phyloP scores from a whole-genome alignment of 345 rosid genomes.

The Citrus mangshanensis region DNA sequence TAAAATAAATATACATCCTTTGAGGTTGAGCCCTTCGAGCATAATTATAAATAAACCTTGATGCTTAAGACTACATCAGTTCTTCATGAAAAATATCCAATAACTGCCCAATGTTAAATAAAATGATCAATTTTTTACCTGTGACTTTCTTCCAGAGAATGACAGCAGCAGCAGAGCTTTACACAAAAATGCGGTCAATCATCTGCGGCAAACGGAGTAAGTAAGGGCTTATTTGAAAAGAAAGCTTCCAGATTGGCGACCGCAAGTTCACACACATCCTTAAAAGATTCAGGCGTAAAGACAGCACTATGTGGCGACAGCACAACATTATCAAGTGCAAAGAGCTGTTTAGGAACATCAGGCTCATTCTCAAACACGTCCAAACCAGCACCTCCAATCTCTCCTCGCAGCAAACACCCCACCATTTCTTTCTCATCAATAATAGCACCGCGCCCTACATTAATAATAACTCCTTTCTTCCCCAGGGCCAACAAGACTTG shows the following conservation, averaged over 20 bases:
- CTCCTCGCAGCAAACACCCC: slow-evolving; percentile 36
- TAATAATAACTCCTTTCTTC: slow-evolving; percentile 41
- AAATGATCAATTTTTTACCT: background rate
- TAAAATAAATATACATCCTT: no score
- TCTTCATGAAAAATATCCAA: background rate
- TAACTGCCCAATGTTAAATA: background rate
- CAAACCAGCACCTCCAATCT: slow-evolving; percentile 55
- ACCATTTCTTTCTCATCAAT: slow-evolving; percentile 52
- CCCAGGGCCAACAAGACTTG: slow-evolving; percentile 42
- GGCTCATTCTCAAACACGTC: slow-evolving; percentile 67
- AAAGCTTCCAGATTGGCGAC: slow-evolving; percentile 51
- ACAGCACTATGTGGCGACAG: slow-evolving; percentile 18
- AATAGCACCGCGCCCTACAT: slow-evolving; percentile 45
- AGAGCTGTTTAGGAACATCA: slow-evolving; percentile 38
- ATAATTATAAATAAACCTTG: no score
- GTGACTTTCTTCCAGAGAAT: background rate
- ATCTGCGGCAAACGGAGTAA: slow-evolving; percentile 12
- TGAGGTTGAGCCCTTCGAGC: no score
- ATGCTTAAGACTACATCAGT: background rate
- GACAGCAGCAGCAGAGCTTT: background rate
- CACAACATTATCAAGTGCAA: slow-evolving; percentile 43
- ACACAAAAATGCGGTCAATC: background rate
- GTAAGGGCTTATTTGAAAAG: slow-evolving; percentile 36
- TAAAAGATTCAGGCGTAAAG: slow-evolving; percentile 42
- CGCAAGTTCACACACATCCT: slow-evolving; percentile 25